These are phyloP conservation scores for Stemphylium beticola DNA, from an alignment of 2,329 filamentous ascomycete genomes.

Conservation along the genomic window DNA sequence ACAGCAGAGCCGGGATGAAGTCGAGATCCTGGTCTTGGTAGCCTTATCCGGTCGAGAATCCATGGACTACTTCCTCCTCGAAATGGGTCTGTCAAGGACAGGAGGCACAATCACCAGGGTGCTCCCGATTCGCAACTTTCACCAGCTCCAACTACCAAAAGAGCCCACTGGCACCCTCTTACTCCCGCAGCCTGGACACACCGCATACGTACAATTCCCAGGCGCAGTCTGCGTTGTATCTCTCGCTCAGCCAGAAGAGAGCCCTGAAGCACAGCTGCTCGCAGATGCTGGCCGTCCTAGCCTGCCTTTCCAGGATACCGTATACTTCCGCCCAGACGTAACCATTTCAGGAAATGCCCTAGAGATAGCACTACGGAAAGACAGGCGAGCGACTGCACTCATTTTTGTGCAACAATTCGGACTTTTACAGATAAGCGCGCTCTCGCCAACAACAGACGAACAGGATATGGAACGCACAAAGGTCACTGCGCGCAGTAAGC, in stretches of 20 bases:
- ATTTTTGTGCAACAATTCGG: conserved; percentile 65
- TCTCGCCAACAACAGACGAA: conserved; percentile 66
- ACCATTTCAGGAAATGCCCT: conserved; percentile 57
- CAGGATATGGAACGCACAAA: conserved; percentile 48
- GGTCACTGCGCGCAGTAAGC: conserved; percentile 83
- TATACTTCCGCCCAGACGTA: conserved; percentile 71
- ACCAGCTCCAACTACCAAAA: conserved; percentile 41
- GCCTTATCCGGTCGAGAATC: conserved; percentile 35
- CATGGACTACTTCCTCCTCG: conserved; percentile 75
- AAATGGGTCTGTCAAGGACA: conserved; percentile 66
- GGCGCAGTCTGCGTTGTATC: conserved; percentile 80
- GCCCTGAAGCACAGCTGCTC: conserved; percentile 77
- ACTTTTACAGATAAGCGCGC: conserved; percentile 60
- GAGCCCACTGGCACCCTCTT: conserved; percentile 62
- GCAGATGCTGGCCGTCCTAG: conserved; percentile 38
- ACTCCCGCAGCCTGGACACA: conserved; percentile 77
- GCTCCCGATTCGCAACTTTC: conserved; percentile 67
- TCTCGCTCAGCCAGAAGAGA: conserved; percentile 69
- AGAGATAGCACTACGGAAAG: conserved; percentile 53
- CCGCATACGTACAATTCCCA: conserved; percentile 82
- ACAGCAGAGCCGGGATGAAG: conserved; percentile 42
- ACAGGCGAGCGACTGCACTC: conserved; percentile 51
- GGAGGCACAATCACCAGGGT: conserved; percentile 66
- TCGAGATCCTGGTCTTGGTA: conserved; percentile 42
- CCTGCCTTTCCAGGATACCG: conserved; percentile 79